phyloP scores from a whole-genome alignment of 108 stramenopile species.

The Skeletonema marinoi region DNA sequence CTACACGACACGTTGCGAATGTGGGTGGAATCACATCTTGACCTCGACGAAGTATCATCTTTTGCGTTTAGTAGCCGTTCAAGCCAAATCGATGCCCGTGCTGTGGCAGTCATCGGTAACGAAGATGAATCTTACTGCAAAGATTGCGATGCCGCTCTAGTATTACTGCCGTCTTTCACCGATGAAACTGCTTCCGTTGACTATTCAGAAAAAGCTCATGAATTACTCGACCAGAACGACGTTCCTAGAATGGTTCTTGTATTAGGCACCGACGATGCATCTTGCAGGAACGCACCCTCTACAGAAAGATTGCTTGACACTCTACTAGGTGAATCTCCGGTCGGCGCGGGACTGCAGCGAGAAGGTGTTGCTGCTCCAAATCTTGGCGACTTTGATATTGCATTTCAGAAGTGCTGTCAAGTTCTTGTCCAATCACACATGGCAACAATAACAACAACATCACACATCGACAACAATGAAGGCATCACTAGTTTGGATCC shows the following conservation, averaged over 20 bases:
- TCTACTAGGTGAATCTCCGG: constrained; percentile 6
- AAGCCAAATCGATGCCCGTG: constrained; percentile 11
- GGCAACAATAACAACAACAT: neutral
- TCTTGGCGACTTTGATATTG: constrained; percentile 17
- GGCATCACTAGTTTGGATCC: neutral
- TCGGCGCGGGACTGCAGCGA: constrained; percentile 3
- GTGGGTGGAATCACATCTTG: constrained; percentile 47
- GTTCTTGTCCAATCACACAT: constrained; percentile 20
- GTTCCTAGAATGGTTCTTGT: constrained; percentile 35
- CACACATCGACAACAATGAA: constrained; percentile 8
- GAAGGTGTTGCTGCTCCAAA: constrained; percentile 21
- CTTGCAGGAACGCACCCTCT: neutral
- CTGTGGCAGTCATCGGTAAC: constrained; percentile 44
- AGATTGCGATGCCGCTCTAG: constrained; percentile 41
- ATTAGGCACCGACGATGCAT: constrained; percentile 3
- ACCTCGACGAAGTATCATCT: constrained; percentile 5
- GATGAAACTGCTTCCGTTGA: neutral
- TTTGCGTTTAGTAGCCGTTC: constrained; percentile 10
- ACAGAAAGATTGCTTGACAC: constrained; percentile 17
- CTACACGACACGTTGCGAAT: constrained; percentile 26
- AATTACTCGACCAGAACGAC: constrained; percentile 10
- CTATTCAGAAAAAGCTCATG: constrained; percentile 19
- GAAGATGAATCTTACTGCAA: constrained; percentile 21
- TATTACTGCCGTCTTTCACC: constrained; percentile 26
- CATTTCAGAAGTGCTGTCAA: constrained; percentile 39